Base-by-base conservation (phyloP, 2,329 filamentous ascomycete genomes). In the Pseudogymnoascus sp. region DNA sequence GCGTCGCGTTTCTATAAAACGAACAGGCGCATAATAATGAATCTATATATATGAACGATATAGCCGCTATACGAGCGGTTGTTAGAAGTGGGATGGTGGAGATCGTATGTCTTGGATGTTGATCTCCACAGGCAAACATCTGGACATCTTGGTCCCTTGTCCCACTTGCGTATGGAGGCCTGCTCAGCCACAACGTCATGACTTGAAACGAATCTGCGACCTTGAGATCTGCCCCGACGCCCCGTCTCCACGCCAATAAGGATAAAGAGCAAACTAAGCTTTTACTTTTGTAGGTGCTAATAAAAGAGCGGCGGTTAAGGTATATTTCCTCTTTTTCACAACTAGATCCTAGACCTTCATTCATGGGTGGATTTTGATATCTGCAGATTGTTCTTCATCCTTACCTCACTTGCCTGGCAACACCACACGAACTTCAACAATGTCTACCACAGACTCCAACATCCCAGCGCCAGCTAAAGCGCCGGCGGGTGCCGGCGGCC, bases 141-240 rank as follows among this genome's bases (percentile, higher is more conserved):
- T 52, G 15, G 26, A 15, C 15, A 5, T 21, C 38, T 30, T 30
- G n/a, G 45, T 52, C 45, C 26, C 26, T 52, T 30, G 45, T 52
- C 26, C 45, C 45, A 30, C 45, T 52, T 52, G n/a, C 9, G 23
- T 30, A 19, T 10, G 26, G 45, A 19, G 45, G 45, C 26, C 26
- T 52, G 26, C 45, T 52, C 45, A 52, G 45, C 45, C 45, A 52
- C 45, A 52, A 52, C 45, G 45, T 52, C 45, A 52, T 33, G 45
- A 52, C 15, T 30, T 52, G 45, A 52, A 52, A 52, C 45, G 45
- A 52, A 52, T 52, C 45, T 52, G 45, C 30, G 45, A 52, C 45
- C 45, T 52, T 52, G 45, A 52, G 45, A 52, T 52, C 45, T 52
- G 7, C 26, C 45, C 26, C 45, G 26, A 30, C 3, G 9, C 6